These are phyloP conservation scores for Alternaria solani DNA, from an alignment of 2,329 filamentous ascomycete species.

Conservation along the genomic window DNA sequence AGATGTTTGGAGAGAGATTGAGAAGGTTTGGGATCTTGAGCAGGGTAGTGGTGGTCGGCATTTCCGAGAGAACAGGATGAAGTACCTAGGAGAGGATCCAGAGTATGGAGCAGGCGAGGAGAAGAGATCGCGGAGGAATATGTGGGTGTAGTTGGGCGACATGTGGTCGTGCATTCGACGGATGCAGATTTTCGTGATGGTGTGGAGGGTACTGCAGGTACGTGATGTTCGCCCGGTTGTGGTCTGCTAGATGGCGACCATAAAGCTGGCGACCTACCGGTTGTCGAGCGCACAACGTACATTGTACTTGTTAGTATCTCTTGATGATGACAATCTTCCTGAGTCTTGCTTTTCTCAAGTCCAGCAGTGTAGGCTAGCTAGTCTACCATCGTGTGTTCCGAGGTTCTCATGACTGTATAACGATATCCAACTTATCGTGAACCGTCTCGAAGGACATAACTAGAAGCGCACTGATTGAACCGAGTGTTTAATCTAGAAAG, in stretches of 20 bases:
- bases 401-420: background rate
- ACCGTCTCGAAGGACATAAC: no score
- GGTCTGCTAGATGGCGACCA: background rate
- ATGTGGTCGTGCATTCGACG: background rate
- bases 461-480: no score
- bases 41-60: slow-evolving; percentile 9
- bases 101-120: background rate
- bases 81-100: slow-evolving; percentile 21
- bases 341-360: fast-evolving
- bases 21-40: slow-evolving; percentile 22
- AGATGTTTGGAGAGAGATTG: slow-evolving; percentile 26
- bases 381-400: background rate
- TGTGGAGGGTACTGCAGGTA: background rate
- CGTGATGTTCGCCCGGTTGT: background rate
- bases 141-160: slow-evolving; percentile 8
- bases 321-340: background rate
- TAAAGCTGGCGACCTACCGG: background rate
- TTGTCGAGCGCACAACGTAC: background rate
- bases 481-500: no score
- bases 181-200: background rate
- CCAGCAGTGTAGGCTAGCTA: background rate
- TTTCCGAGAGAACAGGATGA: slow-evolving; percentile 15
- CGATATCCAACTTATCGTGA: fast-evolving
- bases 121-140: slow-evolving; percentile 1
- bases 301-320: background rate